phyloP scores from a whole-genome alignment of 768 basidiomycete genomes.

The Leccinum incarnatum region DNA sequence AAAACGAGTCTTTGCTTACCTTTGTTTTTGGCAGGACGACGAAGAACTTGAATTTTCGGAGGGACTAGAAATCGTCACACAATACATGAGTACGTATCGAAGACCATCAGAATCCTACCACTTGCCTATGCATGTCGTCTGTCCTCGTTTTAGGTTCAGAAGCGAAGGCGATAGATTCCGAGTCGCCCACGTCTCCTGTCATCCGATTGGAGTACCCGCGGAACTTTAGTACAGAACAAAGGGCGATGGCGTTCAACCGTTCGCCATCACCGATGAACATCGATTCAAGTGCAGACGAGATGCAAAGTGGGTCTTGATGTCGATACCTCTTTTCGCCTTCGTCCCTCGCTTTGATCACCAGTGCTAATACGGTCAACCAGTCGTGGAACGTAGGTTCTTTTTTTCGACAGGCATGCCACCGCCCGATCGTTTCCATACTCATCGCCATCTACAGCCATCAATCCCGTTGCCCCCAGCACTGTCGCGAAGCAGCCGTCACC shows the following conservation, averaged over 20 bases:
- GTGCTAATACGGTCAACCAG: constrained; percentile 11
- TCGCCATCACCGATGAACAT: constrained; percentile 25
- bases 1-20: constrained; percentile 3
- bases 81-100: constrained; percentile 19
- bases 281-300: constrained; percentile 10
- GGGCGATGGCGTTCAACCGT: constrained; percentile 4
- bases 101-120: background rate
- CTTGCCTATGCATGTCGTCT: background rate
- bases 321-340: background rate
- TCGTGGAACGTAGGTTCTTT: constrained; percentile 14
- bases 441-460: constrained; percentile 9
- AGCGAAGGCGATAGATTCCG: constrained; percentile 11
- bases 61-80: constrained; percentile 14
- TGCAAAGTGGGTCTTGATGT: constrained; percentile 15
- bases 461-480: background rate
- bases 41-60: constrained; percentile 17
- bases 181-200: constrained; percentile 10
- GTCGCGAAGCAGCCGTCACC: background rate
- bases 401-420: background rate
- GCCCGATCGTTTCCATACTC: background rate
- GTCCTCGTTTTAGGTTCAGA: constrained; percentile 6
- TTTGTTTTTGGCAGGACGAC: constrained; percentile 23
- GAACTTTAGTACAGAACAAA: constrained; percentile 13
- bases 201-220: constrained; percentile 23
- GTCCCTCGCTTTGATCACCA: background rate